Conservation (phyloP, 2,329 filamentous ascomycete species). For the Xylaria sp. region DNA sequence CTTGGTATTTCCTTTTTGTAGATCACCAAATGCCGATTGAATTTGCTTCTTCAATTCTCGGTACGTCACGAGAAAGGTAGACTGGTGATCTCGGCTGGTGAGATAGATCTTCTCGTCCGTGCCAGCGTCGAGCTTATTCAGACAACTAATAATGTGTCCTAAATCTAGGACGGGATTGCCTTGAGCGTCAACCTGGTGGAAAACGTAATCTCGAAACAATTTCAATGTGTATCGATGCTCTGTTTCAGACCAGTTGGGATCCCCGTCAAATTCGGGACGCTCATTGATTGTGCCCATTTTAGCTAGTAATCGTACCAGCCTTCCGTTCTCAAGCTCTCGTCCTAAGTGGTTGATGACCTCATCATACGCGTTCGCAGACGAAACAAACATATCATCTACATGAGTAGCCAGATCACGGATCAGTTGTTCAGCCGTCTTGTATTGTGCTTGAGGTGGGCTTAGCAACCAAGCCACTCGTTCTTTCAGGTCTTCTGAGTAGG, state of each 20-base stretch:
- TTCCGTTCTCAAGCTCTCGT: slow-evolving; percentile 89
- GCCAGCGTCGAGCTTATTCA: slow-evolving; percentile 94
- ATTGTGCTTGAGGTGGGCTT: slow-evolving; percentile 66
- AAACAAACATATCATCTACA: slow-evolving; percentile 79
- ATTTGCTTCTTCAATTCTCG: slow-evolving; percentile 82
- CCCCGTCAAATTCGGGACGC: slow-evolving; percentile 83
- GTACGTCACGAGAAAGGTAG: slow-evolving; percentile 87
- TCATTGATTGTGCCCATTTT: slow-evolving; percentile 93
- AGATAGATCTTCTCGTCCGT: slow-evolving; percentile 86
- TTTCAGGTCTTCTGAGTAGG: slow-evolving; percentile 81
- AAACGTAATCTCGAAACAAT: slow-evolving; percentile 95
- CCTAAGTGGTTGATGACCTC: slow-evolving; percentile 76
- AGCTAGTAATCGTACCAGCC: slow-evolving; percentile 79
- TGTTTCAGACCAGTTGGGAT: slow-evolving; percentile 87
- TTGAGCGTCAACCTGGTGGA: slow-evolving; percentile 90
- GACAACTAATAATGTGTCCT: slow-evolving; percentile 84
- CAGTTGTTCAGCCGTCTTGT: slow-evolving; percentile 83
- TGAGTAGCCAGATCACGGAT: slow-evolving; percentile 82
- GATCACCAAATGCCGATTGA: slow-evolving; percentile 66
- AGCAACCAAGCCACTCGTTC: slow-evolving; percentile 87
- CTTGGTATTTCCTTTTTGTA: slow-evolving; percentile 58
- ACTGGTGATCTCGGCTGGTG: slow-evolving; percentile 90
- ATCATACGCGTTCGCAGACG: slow-evolving; percentile 82
- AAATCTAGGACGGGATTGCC: slow-evolving; percentile 87
- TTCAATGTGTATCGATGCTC: slow-evolving; percentile 93